These are phyloP conservation scores for Naematelia aurantialba DNA, from an alignment of 768 basidiomycete species.

Conservation along the genomic window DNA sequence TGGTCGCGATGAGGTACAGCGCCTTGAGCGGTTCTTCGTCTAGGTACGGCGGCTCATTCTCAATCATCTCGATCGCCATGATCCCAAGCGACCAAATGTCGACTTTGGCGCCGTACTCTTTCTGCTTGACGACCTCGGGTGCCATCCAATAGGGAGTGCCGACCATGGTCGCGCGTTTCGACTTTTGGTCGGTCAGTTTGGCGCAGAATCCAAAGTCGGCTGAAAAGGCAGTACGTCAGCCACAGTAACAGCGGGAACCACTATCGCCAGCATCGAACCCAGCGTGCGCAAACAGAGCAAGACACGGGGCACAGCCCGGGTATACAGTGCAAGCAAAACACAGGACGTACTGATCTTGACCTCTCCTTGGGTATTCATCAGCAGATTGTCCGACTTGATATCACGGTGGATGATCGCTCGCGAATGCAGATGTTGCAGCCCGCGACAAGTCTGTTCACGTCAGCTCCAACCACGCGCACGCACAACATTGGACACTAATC, in stretches of 20 bases:
- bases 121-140: slow-evolving; percentile 93
- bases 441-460: slow-evolving; percentile 76
- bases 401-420: slow-evolving; percentile 95
- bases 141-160: slow-evolving; percentile 99
- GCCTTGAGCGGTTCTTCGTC: slow-evolving; percentile 97
- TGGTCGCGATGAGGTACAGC: slow-evolving; percentile 94
- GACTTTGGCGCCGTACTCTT: slow-evolving; percentile 97
- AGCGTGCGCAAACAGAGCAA: no score
- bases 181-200: slow-evolving; percentile 92
- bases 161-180: slow-evolving; percentile 96
- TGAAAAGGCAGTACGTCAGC: slow-evolving; percentile 43
- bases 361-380: slow-evolving; percentile 83
- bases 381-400: slow-evolving; percentile 94
- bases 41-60: slow-evolving; percentile 92
- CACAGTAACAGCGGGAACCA: neutral
- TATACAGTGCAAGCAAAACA: no score
- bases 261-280: no score
- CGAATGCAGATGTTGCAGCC: slow-evolving; percentile 84
- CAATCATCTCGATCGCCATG: slow-evolving; percentile 90
- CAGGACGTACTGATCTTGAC: slow-evolving; percentile 89
- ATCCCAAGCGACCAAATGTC: slow-evolving; percentile 96
- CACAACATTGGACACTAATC: neutral
- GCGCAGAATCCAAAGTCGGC: slow-evolving; percentile 97
- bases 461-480: slow-evolving; percentile 2
- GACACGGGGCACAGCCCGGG: no score